These are phyloP conservation scores for Phytophthora pinifolia DNA, from an alignment of 352 stramenopile species.

Conservation along the genomic window DNA sequence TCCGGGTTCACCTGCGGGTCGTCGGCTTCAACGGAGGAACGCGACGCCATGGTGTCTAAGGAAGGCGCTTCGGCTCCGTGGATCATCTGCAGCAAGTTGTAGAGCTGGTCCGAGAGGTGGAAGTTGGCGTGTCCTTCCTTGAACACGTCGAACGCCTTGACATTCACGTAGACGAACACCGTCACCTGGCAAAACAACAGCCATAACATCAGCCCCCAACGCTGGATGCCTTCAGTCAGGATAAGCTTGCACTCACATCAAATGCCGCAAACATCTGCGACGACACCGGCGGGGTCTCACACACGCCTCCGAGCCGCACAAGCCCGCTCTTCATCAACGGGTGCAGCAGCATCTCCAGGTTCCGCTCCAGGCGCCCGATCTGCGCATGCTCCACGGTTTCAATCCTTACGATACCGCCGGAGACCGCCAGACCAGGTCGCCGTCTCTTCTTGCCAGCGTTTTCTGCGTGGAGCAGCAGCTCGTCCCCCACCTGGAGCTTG, in stretches of 20 bases:
- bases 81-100: slow-evolving; percentile 55
- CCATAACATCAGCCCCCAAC: slow-evolving; percentile 2
- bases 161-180: slow-evolving; percentile 62
- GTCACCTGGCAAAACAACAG: slow-evolving; percentile 25
- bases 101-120: slow-evolving; percentile 64
- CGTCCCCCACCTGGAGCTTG: slow-evolving; percentile 39
- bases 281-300: slow-evolving; percentile 41
- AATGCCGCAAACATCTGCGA: slow-evolving; percentile 73
- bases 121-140: slow-evolving; percentile 58
- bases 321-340: slow-evolving; percentile 65
- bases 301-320: slow-evolving; percentile 48
- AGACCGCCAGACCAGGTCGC: slow-evolving; percentile 25
- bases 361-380: slow-evolving; percentile 62
- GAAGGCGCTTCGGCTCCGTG: slow-evolving; percentile 20
- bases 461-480: slow-evolving; percentile 63
- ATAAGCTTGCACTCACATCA: slow-evolving; percentile 24
- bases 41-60: slow-evolving; percentile 10
- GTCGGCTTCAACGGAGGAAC: slow-evolving; percentile 5
- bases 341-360: slow-evolving; percentile 60
- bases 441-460: slow-evolving; percentile 72
- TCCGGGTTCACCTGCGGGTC: slow-evolving; percentile 31
- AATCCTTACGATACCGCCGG: slow-evolving; percentile 58
- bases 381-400: slow-evolving; percentile 44
- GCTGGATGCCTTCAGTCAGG: background rate
- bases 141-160: slow-evolving; percentile 65